These are phyloP conservation scores for Tulasnella sp. DNA, from an alignment of 768 basidiomycete genomes.

Conservation along the genomic window DNA sequence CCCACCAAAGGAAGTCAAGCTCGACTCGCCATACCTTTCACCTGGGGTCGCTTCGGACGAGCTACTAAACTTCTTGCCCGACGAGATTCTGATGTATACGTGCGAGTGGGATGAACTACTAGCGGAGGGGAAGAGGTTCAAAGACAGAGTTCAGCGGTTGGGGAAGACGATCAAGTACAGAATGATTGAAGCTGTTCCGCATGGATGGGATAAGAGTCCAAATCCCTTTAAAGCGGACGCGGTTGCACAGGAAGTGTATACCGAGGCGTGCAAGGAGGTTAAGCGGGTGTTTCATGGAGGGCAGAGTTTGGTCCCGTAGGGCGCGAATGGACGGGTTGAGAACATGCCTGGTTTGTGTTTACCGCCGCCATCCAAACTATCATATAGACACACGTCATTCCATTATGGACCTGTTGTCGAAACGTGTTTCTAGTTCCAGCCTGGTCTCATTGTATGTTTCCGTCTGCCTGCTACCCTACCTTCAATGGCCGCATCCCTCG, in stretches of 20 bases:
- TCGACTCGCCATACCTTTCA: slow-evolving; percentile 28
- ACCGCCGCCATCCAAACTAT: too few relatives aligned
- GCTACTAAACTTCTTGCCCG: slow-evolving; percentile 28
- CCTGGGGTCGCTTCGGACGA: slow-evolving; percentile 30
- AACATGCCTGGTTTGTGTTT: background rate
- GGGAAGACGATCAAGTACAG: slow-evolving; percentile 27
- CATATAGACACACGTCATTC: too few relatives aligned
- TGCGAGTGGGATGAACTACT: slow-evolving; percentile 32
- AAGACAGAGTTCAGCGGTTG: slow-evolving; percentile 25
- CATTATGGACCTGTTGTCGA: too few relatives aligned
- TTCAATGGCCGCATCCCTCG: too few relatives aligned
- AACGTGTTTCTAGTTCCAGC: too few relatives aligned
- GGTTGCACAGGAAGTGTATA: slow-evolving; percentile 1
- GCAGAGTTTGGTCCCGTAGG: background rate
- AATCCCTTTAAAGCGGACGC: background rate
- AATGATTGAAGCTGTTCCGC: slow-evolving; percentile 30
- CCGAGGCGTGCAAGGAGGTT: slow-evolving; percentile 25
- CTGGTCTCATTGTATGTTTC: too few relatives aligned
- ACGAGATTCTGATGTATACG: slow-evolving; percentile 28
- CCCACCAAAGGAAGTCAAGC: slow-evolving; percentile 19
- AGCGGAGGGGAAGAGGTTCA: slow-evolving; percentile 30
- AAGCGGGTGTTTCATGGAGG: slow-evolving; percentile 19
- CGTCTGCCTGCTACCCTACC: too few relatives aligned
- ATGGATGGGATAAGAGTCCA: slow-evolving; percentile 30
- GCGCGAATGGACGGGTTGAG: background rate